Evolutionary conservation across 2,329 filamentous ascomycete species (phyloP).

Genomic region (Pseudocercospora musae): DNA sequence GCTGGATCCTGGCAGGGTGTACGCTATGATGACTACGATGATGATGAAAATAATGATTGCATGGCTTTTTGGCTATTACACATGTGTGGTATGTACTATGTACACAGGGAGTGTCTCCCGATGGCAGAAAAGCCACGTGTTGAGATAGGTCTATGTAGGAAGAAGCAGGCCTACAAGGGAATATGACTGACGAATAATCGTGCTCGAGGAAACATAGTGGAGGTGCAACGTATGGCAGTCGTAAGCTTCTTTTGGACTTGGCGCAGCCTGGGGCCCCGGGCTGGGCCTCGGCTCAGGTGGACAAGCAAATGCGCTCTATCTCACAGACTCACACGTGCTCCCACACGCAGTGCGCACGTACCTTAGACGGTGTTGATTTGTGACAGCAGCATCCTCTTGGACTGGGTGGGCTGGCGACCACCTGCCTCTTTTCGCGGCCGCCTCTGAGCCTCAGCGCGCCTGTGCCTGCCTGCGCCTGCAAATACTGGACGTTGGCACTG

Average conservation of each 20-base stretch:
- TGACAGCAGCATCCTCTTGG: not conserved
- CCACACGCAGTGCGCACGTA: not conserved
- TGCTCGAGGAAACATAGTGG: not conserved
- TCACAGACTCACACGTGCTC: not conserved
- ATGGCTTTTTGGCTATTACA: not conserved
- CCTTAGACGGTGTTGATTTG: not conserved
- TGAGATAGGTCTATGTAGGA: not conserved
- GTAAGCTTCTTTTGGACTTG: not conserved
- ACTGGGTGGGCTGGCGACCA: not conserved
- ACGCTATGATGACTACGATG: not conserved
- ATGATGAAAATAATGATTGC: not conserved
- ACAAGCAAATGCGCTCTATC: not conserved
- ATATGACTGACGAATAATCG: not conserved
- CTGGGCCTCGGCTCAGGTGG: not conserved
- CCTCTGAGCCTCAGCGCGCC: not conserved
- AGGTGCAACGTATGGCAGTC: not conserved
- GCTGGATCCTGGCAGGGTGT: not conserved
- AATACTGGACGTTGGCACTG: not conserved
- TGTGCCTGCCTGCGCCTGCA: not conserved
- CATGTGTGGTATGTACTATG: no score
- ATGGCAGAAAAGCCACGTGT: not conserved
- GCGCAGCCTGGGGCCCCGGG: not conserved
- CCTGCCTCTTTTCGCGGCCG: not conserved
- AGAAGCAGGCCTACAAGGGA: not conserved
- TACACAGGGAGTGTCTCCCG: not conserved